Evolutionary conservation across 306 rosid species (phyloP).

Genomic region (Malus sylvestris): DNA sequence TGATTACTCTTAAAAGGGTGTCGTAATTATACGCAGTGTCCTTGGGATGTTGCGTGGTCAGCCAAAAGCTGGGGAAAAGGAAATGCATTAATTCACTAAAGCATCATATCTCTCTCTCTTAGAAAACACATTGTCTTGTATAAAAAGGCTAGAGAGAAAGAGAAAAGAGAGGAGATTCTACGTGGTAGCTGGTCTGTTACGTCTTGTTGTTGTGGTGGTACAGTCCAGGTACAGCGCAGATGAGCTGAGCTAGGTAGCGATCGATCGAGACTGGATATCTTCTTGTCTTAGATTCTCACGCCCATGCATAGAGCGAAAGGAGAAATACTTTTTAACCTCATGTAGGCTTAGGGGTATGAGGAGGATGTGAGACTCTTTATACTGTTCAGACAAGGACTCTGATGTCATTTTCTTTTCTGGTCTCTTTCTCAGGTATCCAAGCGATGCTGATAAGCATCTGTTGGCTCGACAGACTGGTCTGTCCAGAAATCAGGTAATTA

Average conservation of each 20-base stretch:
- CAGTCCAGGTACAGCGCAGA: neutral
- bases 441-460: conserved; percentile 95
- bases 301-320: conserved; percentile 38
- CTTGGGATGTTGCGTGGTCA: conserved; percentile 26
- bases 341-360: conserved; percentile 20
- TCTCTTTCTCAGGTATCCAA: conserved; percentile 93
- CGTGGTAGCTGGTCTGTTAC: neutral
- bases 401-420: conserved; percentile 60
- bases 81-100: conserved; percentile 18
- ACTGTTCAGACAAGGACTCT: conserved; percentile 42
- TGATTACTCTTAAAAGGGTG: conserved; percentile 15
- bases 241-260: neutral
- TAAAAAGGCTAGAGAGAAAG: neutral
- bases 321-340: conserved; percentile 23
- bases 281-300: conserved; percentile 64
- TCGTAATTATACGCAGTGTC: conserved; percentile 36
- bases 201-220: neutral
- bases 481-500: conserved; percentile 77
- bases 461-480: conserved; percentile 89
- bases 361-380: conserved; percentile 47
- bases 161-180: neutral
- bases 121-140: conserved; percentile 8
- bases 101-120: neutral
- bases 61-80: conserved; percentile 34
- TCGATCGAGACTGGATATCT: conserved; percentile 11